phyloP scores from a whole-genome alignment of 2,329 filamentous ascomycete genomes.

The Teratosphaeria pseudoeucalypti region DNA sequence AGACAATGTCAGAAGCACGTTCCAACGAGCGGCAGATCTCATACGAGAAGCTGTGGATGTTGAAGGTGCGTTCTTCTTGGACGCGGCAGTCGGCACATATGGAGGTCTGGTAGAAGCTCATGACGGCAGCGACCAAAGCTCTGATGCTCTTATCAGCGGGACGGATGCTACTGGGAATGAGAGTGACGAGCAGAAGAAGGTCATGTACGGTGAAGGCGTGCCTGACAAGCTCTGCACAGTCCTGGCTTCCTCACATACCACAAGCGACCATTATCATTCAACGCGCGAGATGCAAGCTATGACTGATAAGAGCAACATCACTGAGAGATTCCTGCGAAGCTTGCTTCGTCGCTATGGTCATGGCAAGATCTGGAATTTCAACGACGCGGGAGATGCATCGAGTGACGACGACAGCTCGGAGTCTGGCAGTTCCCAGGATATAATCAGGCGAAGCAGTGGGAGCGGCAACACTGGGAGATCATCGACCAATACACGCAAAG shows the following conservation, averaged over 20 bases:
- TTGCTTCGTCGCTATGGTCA: slow-evolving; percentile 13
- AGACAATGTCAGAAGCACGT: slow-evolving; percentile 25
- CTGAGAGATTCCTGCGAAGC: slow-evolving; percentile 13
- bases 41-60: slow-evolving; percentile 39
- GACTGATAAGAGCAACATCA: slow-evolving; percentile 3
- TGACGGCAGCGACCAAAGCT: slow-evolving; percentile 2
- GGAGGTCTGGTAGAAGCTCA: slow-evolving; percentile 12
- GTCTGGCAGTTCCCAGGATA: neutral
- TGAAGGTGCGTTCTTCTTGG: slow-evolving; percentile 39
- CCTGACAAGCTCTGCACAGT: slow-evolving; percentile 9
- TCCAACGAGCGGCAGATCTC: slow-evolving; percentile 38
- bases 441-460: neutral
- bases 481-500: neutral
- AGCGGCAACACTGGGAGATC: neutral
- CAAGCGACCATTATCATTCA: neutral
- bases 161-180: slow-evolving; percentile 3
- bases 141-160: slow-evolving; percentile 4
- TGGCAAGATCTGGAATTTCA: slow-evolving; percentile 19
- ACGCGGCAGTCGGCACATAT: slow-evolving; percentile 22
- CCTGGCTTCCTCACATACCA: slow-evolving; percentile 11
- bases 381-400: slow-evolving; percentile 6
- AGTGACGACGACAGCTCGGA: slow-evolving; percentile 5
- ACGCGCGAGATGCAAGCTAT: slow-evolving; percentile 1
- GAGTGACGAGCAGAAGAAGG: slow-evolving; percentile 4
- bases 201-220: neutral